These are phyloP conservation scores for Artemisia annua DNA, from an alignment of 129 eudicot genomes.

Conservation along the genomic window DNA sequence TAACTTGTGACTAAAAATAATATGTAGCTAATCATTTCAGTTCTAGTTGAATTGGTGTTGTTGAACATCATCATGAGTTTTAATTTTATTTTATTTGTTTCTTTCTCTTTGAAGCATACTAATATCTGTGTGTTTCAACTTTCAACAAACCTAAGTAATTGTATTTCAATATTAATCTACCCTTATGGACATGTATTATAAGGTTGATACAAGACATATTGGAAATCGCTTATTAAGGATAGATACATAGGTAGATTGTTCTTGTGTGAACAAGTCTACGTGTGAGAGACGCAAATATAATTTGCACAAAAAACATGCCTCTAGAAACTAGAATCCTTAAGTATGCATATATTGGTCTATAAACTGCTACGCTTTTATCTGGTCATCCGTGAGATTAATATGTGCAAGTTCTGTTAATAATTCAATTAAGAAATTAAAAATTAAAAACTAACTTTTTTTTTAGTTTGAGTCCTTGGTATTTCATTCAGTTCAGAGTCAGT, in stretches of 20 bases:
- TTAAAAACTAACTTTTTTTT: background rate
- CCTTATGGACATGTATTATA: background rate
- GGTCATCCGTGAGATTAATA: constrained; percentile 7
- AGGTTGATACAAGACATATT: constrained; percentile 9
- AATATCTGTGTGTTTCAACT: background rate
- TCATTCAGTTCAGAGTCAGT: constrained; percentile 8
- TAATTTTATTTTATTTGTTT: background rate
- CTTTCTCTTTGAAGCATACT: constrained; percentile 1
- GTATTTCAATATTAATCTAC: background rate
- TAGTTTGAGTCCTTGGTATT: background rate
- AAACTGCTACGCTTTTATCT: background rate
- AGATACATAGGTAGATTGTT: background rate
- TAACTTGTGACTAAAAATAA: background rate
- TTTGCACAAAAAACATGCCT: no score
- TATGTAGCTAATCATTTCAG: background rate
- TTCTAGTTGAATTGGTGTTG: constrained; percentile 15
- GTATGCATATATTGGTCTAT: background rate
- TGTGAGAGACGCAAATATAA: background rate
- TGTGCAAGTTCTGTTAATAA: constrained; percentile 13
- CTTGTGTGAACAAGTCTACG: background rate
- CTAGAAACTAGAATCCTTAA: no score
- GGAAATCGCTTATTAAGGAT: background rate
- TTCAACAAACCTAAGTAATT: background rate
- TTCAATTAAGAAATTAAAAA: background rate
- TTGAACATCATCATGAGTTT: constrained; percentile 3